phyloP scores from a whole-genome alignment of 192 early-diverging fungal genomes.

The Obelidium mucronatum region DNA sequence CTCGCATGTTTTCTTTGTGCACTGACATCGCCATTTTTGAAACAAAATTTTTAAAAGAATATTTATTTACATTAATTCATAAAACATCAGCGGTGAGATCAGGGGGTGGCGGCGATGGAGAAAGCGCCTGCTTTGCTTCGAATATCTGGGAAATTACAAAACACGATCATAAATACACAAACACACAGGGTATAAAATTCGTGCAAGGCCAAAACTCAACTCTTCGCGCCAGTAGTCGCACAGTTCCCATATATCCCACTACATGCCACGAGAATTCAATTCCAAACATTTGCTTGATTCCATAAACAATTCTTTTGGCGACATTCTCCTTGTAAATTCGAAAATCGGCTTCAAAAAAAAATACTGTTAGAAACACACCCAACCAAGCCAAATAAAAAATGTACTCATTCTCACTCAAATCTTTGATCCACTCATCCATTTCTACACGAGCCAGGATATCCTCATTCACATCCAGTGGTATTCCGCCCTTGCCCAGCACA shows the following conservation, averaged over 20 bases:
- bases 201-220: conserved; percentile 33
- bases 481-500: conserved; percentile 18
- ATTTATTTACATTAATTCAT: no score
- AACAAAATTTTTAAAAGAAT: no score
- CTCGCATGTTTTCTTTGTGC: no score
- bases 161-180: not conserved
- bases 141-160: conserved; percentile 11
- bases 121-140: conserved; percentile 24
- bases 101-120: conserved; percentile 12
- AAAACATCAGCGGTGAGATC: not conserved
- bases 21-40: no score
- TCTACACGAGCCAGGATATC: conserved; percentile 37
- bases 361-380: not conserved
- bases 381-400: conserved; percentile 7
- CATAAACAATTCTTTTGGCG: conserved; percentile 76
- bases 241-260: conserved; percentile 57
- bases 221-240: conserved; percentile 56
- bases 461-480: conserved; percentile 30
- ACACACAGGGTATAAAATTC: not conserved
- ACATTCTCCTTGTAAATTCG: conserved; percentile 48
- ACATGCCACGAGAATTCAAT: conserved; percentile 90
- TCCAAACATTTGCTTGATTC: conserved; percentile 81
- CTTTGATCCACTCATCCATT: conserved; percentile 36
- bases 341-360: not conserved
- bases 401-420: conserved; percentile 37